Conservation (phyloP, 371 early-diverging fungal species). For the Syncephalastrum racemosum region DNA sequence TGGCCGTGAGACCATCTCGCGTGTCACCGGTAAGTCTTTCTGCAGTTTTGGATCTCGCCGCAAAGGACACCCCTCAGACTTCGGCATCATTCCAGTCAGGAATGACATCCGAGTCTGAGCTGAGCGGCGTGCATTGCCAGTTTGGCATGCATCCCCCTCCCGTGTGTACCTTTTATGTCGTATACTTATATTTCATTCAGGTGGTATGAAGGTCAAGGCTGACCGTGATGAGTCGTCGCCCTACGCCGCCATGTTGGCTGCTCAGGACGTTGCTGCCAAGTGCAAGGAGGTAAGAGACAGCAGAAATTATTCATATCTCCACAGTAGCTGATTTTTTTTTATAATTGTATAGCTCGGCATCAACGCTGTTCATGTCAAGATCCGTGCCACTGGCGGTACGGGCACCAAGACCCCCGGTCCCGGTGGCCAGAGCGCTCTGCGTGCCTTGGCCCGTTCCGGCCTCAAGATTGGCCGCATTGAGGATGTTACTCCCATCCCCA, state of each 20-base stretch:
- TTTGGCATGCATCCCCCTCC: slow-evolving; percentile 34
- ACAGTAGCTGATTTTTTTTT: too few species aligned
- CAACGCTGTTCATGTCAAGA: slow-evolving; percentile 99
- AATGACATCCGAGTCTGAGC: slow-evolving; percentile 2
- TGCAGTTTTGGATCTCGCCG: slow-evolving; percentile 5
- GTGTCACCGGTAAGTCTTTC: slow-evolving; percentile 89
- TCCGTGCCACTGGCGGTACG: slow-evolving; percentile 99
- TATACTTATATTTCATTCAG: slow-evolving; percentile 36
- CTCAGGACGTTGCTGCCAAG: slow-evolving; percentile 99
- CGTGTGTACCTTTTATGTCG: slow-evolving; percentile 23
- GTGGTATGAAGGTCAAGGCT: slow-evolving; percentile 99
- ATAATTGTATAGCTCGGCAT: slow-evolving; percentile 75
- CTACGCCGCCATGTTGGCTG: slow-evolving; percentile 99
- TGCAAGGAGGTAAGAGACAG: slow-evolving; percentile 81
- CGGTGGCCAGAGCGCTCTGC: slow-evolving; percentile 99
- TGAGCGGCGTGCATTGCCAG: slow-evolving; percentile 24
- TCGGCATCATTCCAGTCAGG: not conserved
- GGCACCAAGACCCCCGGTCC: slow-evolving; percentile 99
- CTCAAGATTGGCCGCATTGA: slow-evolving; percentile 98
- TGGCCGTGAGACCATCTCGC: slow-evolving; percentile 99
- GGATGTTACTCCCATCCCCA: slow-evolving; percentile 99
- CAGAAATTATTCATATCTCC: not conserved
- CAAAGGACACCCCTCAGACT: slow-evolving; percentile 18
- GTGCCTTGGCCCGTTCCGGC: slow-evolving; percentile 99
- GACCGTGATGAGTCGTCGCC: slow-evolving; percentile 99